Evolutionary conservation across 768 basidiomycete genomes (phyloP).

Genomic region (Leccinum subgranulosum): DNA sequence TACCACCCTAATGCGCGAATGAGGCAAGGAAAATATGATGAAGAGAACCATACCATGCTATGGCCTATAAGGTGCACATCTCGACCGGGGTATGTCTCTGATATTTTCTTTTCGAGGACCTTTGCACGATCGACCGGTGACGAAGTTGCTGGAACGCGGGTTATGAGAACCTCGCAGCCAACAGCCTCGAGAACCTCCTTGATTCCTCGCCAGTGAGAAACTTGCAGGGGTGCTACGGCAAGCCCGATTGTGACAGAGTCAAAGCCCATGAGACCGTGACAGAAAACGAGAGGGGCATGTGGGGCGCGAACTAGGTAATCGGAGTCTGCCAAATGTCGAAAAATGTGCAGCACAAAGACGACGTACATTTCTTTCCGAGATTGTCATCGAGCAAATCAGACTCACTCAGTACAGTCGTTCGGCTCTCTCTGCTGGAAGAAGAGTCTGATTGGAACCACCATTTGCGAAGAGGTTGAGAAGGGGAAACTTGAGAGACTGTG

Average conservation of each 20-base stretch:
- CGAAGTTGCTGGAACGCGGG: slow-evolving; percentile 90
- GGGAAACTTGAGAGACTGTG: slow-evolving; percentile 25
- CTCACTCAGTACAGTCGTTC: slow-evolving; percentile 45
- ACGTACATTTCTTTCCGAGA: slow-evolving; percentile 60
- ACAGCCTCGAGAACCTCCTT: slow-evolving; percentile 88
- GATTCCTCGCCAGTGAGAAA: slow-evolving; percentile 96
- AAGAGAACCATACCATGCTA: slow-evolving; percentile 53
- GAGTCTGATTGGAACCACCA: slow-evolving; percentile 55
- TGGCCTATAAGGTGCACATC: slow-evolving; percentile 89
- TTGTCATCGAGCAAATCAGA: slow-evolving; percentile 44
- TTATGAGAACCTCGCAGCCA: slow-evolving; percentile 88
- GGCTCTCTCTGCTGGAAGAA: slow-evolving; percentile 36
- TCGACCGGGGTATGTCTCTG: slow-evolving; percentile 74
- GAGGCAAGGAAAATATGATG: neutral
- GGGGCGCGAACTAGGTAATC: slow-evolving; percentile 63
- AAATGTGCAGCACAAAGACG: neutral
- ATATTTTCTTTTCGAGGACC: slow-evolving; percentile 82
- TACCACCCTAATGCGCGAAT: slow-evolving; percentile 65
- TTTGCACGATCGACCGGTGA: slow-evolving; percentile 85
- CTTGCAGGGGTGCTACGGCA: slow-evolving; percentile 75
- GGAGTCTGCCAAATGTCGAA: neutral
- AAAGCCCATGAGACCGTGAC: slow-evolving; percentile 91
- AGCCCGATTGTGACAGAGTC: slow-evolving; percentile 80
- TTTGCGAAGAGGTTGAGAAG: slow-evolving; percentile 24
- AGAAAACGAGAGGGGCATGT: slow-evolving; percentile 87